These are phyloP conservation scores for Rhizopogon roseolus DNA, from an alignment of 768 basidiomycete species.

Conservation along the genomic window DNA sequence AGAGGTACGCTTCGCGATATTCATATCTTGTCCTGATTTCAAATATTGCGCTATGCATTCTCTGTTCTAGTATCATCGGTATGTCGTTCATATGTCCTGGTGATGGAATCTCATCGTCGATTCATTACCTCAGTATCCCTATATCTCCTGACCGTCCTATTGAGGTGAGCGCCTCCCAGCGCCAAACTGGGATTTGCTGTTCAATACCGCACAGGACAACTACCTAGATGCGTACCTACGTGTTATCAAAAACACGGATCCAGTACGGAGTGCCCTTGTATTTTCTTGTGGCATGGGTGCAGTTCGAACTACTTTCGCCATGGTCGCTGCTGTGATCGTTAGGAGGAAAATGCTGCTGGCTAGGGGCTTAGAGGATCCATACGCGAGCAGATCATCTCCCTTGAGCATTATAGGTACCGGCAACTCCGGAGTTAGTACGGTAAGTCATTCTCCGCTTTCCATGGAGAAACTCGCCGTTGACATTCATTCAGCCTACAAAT, in stretches of 20 bases:
- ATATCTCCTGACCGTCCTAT: constrained; percentile 90
- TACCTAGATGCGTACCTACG: constrained; percentile 92
- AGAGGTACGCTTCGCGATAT: constrained; percentile 50
- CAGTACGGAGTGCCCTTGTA: constrained; percentile 75
- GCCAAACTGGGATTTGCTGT: not conserved
- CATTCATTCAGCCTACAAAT: constrained; percentile 16
- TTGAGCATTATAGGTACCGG: constrained; percentile 6
- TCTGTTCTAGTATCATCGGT: constrained; percentile 69
- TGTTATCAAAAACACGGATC: constrained; percentile 77
- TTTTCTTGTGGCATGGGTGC: constrained; percentile 98
- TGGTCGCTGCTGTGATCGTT: constrained; percentile 89
- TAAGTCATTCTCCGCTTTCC: constrained; percentile 20
- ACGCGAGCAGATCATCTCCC: constrained; percentile 38
- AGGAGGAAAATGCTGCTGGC: constrained; percentile 68
- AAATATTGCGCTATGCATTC: constrained; percentile 6
- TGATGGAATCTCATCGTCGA: not conserved
- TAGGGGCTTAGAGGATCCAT: constrained; percentile 75
- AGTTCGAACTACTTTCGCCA: constrained; percentile 93
- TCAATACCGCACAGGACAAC: constrained; percentile 55
- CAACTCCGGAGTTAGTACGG: constrained; percentile 45
- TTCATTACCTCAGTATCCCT: constrained; percentile 60
- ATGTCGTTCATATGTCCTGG: constrained; percentile 12
- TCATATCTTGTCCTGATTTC: not conserved
- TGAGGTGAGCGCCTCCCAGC: constrained; percentile 46
- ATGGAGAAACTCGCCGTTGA: not conserved